These are phyloP conservation scores for Pueraria montana DNA, from an alignment of 306 rosid species.

Conservation along the genomic window DNA sequence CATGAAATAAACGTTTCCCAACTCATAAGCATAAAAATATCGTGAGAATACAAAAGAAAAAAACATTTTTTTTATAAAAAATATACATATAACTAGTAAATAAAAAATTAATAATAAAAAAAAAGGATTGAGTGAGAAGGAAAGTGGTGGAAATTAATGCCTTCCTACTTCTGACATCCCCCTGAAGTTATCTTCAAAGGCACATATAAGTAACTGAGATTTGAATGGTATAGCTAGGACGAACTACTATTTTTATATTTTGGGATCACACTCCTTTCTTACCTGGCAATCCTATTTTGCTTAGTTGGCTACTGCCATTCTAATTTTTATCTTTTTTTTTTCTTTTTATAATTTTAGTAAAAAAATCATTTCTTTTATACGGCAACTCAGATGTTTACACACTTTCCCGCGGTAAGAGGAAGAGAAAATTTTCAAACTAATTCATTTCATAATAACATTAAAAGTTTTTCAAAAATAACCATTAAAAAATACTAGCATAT, in stretches of 20 bases:
- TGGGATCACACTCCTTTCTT: too few relatives aligned
- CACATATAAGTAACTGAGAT: conserved; percentile 41
- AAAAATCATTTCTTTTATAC: too few relatives aligned
- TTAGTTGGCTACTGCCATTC: conserved; percentile 23
- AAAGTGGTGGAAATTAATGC: conserved; percentile 11
- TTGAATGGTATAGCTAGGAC: conserved; percentile 9
- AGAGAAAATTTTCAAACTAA: background rate
- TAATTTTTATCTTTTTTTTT: background rate
- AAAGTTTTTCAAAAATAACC: background rate
- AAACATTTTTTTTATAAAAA: background rate
- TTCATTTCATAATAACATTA: background rate
- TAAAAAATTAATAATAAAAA: background rate
- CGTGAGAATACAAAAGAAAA: too few relatives aligned
- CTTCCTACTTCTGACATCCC: conserved; percentile 34
- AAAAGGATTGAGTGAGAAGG: background rate
- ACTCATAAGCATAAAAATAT: too few relatives aligned
- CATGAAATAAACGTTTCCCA: too few relatives aligned
- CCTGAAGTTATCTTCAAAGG: conserved; percentile 41
- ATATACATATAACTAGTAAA: background rate
- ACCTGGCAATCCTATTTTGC: conserved; percentile 40
- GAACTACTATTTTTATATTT: conserved; percentile 5
- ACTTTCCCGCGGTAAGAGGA: background rate
- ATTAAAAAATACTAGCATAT: background rate
- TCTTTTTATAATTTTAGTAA: background rate
- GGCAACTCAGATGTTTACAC: background rate